Conservation (phyloP, 768 basidiomycete species). For the Suillus sp. region DNA sequence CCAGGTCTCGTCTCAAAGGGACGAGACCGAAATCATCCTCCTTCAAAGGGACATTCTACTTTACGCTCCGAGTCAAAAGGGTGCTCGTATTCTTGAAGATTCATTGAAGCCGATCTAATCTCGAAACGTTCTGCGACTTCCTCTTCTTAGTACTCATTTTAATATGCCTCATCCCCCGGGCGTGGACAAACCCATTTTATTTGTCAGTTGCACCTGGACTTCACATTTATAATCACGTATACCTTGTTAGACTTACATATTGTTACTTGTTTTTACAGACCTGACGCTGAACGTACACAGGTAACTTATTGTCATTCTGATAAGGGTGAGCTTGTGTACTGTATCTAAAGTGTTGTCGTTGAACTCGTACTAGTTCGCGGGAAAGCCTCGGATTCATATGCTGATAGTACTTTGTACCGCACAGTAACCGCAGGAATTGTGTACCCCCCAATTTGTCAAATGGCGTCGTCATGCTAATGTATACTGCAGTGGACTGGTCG, state of each 20-base stretch:
- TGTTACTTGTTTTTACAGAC: conserved; percentile 1
- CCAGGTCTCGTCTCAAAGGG: conserved; percentile 22
- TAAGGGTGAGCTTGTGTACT: not conserved
- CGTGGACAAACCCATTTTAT: not conserved
- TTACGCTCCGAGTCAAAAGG: not conserved
- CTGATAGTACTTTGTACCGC: not conserved
- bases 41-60: conserved; percentile 8
- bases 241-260: conserved; percentile 5
- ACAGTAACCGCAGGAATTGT: not conserved
- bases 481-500: not conserved
- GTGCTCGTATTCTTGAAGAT: not conserved
- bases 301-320: not conserved
- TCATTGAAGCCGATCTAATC: conserved; percentile 1
- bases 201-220: conserved; percentile 2
- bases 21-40: conserved; percentile 18
- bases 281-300: conserved; percentile 1
- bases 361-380: not conserved
- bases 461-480: not conserved
- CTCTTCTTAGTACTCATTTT: conserved; percentile 1
- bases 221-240: conserved; percentile 3
- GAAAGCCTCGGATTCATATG: not conserved
- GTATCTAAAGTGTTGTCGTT: not conserved
- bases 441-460: not conserved
- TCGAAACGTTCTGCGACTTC: not conserved
- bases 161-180: not conserved